Evolutionary conservation across 2,329 filamentous ascomycete genomes (phyloP).

Genomic region (Fusarium sp.): DNA sequence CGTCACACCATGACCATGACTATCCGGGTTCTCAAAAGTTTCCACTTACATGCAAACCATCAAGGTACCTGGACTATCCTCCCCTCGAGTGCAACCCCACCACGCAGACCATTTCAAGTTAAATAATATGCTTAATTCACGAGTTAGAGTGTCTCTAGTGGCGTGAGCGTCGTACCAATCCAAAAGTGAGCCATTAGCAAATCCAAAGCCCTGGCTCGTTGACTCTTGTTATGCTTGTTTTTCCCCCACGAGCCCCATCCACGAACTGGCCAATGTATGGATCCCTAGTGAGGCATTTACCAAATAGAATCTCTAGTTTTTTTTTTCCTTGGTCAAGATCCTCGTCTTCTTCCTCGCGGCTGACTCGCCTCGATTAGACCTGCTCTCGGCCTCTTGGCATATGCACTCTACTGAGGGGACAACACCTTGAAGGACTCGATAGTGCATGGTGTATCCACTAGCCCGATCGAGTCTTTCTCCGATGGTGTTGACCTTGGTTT

Average conservation of each 20-base stretch:
- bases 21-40: conserved; percentile 39
- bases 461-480: background rate
- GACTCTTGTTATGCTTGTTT: background rate
- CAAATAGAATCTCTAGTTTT: background rate
- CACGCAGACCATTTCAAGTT: conserved; percentile 27
- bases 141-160: background rate
- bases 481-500: background rate
- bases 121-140: conserved; percentile 42
- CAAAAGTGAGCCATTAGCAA: background rate
- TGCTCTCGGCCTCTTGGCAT: background rate
- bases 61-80: conserved; percentile 32
- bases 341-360: background rate
- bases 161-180: conserved; percentile 2
- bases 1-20: conserved; percentile 17
- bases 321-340: background rate
- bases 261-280: background rate
- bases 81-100: background rate
- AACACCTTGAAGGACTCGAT: conserved; percentile 5
- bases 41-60: conserved; percentile 33
- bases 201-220: background rate
- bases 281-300: conserved; percentile 11
- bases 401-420: background rate
- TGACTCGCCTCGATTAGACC: background rate
- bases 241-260: background rate
- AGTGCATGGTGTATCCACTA: background rate